A percentile compares a stretch with the other conserved stretches of the same genome.
Conservation (phyloP, 2,329 filamentous ascomycete genomes). For the Colletotrichum cordylinicola region DNA sequence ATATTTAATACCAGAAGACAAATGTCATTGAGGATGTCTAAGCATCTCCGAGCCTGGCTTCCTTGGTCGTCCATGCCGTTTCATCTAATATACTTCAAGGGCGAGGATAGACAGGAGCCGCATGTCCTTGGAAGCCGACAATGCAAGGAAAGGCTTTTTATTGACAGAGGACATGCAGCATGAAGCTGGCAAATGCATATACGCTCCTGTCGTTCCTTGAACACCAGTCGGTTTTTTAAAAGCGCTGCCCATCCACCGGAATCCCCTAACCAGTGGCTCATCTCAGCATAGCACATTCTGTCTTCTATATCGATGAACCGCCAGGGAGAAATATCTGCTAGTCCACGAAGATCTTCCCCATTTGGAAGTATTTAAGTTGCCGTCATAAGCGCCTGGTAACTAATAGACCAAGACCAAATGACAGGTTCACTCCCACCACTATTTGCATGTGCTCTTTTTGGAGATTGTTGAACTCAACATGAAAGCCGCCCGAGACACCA, state of each 20-base stretch:
- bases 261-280: neutral
- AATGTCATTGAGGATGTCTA: neutral
- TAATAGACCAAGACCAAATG: neutral
- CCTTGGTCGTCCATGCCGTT: too few relatives aligned
- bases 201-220: neutral
- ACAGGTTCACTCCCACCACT: too few relatives aligned
- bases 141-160: neutral
- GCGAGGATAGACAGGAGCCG: neutral
- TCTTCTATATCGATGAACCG: neutral
- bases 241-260: accelerated
- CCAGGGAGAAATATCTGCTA: neutral
- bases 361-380: neutral
- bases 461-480: too few relatives aligned
- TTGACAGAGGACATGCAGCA: neutral
- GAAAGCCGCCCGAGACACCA: too few relatives aligned
- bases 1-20: neutral
- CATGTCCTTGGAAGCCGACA: neutral
- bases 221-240: too few relatives aligned
- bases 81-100: neutral
- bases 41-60: neutral
- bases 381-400: neutral
- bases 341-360: neutral
- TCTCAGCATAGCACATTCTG: neutral
- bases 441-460: too few relatives aligned
- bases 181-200: neutral